phyloP scores from a whole-genome alignment of 2,329 filamentous ascomycete genomes.

The Grosmannia penicillata region DNA sequence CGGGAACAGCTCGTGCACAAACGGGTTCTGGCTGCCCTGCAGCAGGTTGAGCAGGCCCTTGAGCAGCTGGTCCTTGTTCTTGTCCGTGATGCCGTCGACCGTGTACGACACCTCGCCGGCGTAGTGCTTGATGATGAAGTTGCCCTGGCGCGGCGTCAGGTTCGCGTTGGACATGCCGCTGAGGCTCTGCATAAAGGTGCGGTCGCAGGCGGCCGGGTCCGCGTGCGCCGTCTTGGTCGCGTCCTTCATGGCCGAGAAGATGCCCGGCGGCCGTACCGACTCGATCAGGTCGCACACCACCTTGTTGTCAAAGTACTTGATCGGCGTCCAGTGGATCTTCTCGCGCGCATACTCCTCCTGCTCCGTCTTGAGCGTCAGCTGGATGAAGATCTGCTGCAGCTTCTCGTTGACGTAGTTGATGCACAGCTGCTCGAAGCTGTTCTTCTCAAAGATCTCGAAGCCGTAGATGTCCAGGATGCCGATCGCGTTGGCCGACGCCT shows the following conservation, averaged over 20 bases:
- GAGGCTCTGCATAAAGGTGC: slow-evolving; percentile 87
- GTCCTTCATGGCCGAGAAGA: slow-evolving; percentile 94
- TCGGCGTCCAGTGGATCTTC: slow-evolving; percentile 96
- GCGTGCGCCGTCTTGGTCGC: slow-evolving; percentile 97
- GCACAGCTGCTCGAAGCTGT: slow-evolving; percentile 96
- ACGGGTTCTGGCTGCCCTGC: slow-evolving; percentile 67
- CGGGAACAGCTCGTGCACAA: slow-evolving; percentile 81
- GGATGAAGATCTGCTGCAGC: slow-evolving; percentile 97
- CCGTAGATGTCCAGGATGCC: slow-evolving; percentile 98
- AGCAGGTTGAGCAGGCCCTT: slow-evolving; percentile 88
- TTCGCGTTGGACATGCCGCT: slow-evolving; percentile 87
- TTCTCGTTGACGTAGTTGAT: slow-evolving; percentile 99
- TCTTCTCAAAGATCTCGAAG: slow-evolving; percentile 98
- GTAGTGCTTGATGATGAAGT: slow-evolving; percentile 98
- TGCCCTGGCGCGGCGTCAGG: slow-evolving; percentile 80
- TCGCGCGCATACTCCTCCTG: slow-evolving; percentile 95
- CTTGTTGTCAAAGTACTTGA: slow-evolving; percentile 99
- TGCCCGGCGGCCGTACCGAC: slow-evolving; percentile 72
- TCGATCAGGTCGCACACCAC: slow-evolving; percentile 96
- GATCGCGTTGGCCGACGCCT: slow-evolving; percentile 66
- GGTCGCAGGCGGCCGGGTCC: slow-evolving; percentile 83
- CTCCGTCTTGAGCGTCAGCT: slow-evolving; percentile 88
- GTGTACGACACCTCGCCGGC: slow-evolving; percentile 92
- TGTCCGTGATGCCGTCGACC: slow-evolving; percentile 94
- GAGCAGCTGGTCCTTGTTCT: slow-evolving; percentile 95